Conservation (phyloP, 1,139 yeast genomes). For the Lodderomyces orthopsilosis region DNA sequence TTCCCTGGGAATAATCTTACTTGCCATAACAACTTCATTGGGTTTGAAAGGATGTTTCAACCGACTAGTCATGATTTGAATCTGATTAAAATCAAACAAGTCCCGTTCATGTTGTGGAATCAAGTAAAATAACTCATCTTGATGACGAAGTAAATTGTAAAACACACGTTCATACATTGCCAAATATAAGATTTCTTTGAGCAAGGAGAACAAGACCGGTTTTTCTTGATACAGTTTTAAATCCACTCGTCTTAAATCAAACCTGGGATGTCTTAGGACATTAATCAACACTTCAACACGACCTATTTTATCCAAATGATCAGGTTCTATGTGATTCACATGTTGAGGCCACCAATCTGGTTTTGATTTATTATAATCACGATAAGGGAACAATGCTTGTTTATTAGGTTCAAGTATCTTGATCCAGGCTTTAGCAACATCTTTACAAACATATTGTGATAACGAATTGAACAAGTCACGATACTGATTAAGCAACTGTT, state of each 20-base stretch:
- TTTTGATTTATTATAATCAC: slow-evolving; percentile 41
- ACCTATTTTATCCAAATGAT: slow-evolving; percentile 60
- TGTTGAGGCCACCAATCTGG: slow-evolving; percentile 73
- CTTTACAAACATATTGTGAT: slow-evolving; percentile 56
- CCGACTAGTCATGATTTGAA: slow-evolving; percentile 17
- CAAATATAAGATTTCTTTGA: slow-evolving; percentile 30
- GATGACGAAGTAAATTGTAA: slow-evolving; percentile 12
- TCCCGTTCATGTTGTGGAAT: slow-evolving; percentile 9
- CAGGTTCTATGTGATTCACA: slow-evolving; percentile 69
- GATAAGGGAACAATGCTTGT: slow-evolving; percentile 65
- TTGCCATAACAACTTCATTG: slow-evolving; percentile 17
- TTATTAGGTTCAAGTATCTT: slow-evolving; percentile 63
- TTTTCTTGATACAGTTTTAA: slow-evolving; percentile 15
- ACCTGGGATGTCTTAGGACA: slow-evolving; percentile 32
- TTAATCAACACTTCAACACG: slow-evolving; percentile 45
- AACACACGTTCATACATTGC: slow-evolving; percentile 28
- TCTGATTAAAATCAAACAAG: slow-evolving; percentile 8
- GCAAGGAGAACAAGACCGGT: slow-evolving; percentile 13
- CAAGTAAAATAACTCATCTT: slow-evolving; percentile 10
- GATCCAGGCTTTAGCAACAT: slow-evolving; percentile 67
- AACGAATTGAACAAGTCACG: slow-evolving; percentile 17
- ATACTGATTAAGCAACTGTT: slow-evolving; percentile 15
- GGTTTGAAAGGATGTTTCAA: slow-evolving; percentile 7
- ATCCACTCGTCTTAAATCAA: slow-evolving; percentile 24
- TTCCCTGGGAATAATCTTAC: slow-evolving; percentile 14